A percentile compares a stretch with the other conserved stretches of the same genome.
Conservation (phyloP, 129 eudicot species). For the Tanacetum coccineum region DNA sequence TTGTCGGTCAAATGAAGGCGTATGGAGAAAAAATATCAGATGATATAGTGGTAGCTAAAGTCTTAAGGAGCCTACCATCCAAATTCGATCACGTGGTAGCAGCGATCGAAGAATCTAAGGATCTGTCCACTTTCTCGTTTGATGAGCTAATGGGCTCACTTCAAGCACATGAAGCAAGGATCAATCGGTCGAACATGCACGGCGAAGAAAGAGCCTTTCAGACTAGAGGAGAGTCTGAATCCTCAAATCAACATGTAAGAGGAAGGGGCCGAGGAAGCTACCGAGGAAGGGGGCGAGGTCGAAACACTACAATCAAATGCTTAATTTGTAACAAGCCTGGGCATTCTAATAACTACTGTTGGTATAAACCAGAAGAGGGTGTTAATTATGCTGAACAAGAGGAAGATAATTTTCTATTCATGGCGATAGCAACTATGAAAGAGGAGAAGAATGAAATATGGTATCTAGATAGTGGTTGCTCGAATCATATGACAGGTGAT, state of each 20-base stretch:
- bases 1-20: not conserved
- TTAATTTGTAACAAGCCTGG: not conserved
- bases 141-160: slow-evolving; percentile 19
- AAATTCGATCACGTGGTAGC: slow-evolving; percentile 18
- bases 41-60: not conserved
- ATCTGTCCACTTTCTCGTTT: not conserved
- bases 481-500: not conserved
- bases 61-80: not conserved
- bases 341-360: slow-evolving; percentile 5
- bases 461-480: slow-evolving; percentile 11
- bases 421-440: not conserved
- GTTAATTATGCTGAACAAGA: not conserved
- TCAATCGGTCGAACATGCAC: not conserved
- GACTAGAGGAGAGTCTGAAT: not conserved
- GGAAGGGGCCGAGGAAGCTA: slow-evolving; percentile 15
- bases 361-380: slow-evolving; percentile 11
- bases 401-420: slow-evolving; percentile 12
- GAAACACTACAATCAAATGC: not conserved
- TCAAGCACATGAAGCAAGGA: slow-evolving; percentile 4
- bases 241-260: not conserved
- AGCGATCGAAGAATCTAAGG: slow-evolving; percentile 16
- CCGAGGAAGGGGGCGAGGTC: slow-evolving; percentile 12
- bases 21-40: not conserved
- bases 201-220: not conserved
- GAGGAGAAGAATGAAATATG: slow-evolving; percentile 4